Percentiles rank a stretch among this genome's conserved stretches.
phyloP scores from a whole-genome alignment of 208 protist genomes.

The Baffinella frigidus region DNA sequence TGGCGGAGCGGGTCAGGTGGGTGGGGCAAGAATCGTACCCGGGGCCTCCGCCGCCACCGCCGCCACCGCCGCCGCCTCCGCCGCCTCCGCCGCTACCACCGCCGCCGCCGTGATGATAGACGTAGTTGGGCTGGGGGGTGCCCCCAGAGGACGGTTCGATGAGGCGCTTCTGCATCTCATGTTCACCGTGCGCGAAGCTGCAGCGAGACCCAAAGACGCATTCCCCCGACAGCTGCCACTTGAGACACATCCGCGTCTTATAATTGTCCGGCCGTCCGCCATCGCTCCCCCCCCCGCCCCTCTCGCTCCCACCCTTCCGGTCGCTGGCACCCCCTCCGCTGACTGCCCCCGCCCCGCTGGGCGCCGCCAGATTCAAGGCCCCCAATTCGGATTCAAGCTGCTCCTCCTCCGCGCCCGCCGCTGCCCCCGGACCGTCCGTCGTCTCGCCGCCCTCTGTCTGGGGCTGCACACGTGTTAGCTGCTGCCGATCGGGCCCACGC shows the following conservation, averaged over 20 bases:
- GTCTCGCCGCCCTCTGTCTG: too few species aligned
- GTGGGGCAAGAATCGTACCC: neutral
- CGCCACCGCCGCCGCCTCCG: neutral
- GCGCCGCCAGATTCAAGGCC: too few species aligned
- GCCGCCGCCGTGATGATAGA: neutral
- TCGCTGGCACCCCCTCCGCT: too few species aligned
- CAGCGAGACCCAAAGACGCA: constrained; percentile 41
- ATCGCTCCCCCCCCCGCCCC: too few species aligned
- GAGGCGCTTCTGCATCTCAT: neutral
- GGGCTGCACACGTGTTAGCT: too few species aligned
- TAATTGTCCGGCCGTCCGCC: constrained; percentile 35
- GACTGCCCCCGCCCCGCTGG: too few species aligned
- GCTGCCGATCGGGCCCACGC: too few species aligned
- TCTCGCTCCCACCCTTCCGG: too few species aligned
- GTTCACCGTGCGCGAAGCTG: constrained; percentile 54
- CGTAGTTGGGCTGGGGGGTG: neutral
- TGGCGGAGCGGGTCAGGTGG: too few species aligned
- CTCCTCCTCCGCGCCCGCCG: too few species aligned
- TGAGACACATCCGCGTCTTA: constrained; percentile 27
- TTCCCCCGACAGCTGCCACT: constrained; percentile 34
- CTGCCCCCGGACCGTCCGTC: too few species aligned
- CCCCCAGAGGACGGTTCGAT: neutral
- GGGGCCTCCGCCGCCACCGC: neutral
- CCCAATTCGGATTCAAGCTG: too few species aligned
- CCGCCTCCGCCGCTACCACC: neutral